Conservation (phyloP, 176 grass and related monocot genomes). For the Cymbopogon citratus region DNA sequence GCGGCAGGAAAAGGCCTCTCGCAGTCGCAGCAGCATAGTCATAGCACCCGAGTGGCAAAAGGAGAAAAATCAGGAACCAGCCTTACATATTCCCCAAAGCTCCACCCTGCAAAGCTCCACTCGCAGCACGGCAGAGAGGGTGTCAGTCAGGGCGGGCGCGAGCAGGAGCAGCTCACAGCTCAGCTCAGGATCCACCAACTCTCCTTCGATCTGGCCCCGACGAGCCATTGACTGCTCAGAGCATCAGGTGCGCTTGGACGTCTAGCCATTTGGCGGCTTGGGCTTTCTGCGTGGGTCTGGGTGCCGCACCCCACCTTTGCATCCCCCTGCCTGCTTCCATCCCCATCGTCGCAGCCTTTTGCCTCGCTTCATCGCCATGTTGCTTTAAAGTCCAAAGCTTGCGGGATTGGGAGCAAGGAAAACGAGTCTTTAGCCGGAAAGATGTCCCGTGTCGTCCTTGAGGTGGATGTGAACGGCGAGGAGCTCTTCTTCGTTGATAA, state of each 20-base stretch:
- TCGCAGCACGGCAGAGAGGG: conserved; percentile 26
- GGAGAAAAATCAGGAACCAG: conserved; percentile 27
- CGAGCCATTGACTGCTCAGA: conserved; percentile 43
- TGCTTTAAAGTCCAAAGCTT: conserved; percentile 31
- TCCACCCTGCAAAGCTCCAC: conserved; percentile 36
- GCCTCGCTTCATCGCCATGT: conserved; percentile 6
- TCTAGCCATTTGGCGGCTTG: conserved; percentile 43
- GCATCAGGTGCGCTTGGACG: not conserved
- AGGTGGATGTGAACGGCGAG: conserved; percentile 83
- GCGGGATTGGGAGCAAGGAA: not conserved
- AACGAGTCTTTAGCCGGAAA: conserved; percentile 18
- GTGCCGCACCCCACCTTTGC: conserved; percentile 22
- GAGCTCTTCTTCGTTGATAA: conserved; percentile 79
- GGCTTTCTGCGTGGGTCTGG: conserved; percentile 42
- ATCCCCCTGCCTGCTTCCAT: conserved; percentile 31
- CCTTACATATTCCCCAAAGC: conserved; percentile 28
- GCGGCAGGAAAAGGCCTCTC: not conserved
- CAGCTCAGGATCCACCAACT: conserved; percentile 52
- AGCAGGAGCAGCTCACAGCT: not conserved
- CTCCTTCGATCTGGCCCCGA: conserved; percentile 6
- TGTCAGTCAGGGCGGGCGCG: not conserved
- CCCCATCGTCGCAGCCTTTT: conserved; percentile 40
- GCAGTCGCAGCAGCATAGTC: not conserved
- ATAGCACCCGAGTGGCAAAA: not conserved
- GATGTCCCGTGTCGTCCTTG: conserved; percentile 62